Conservation (phyloP, 768 basidiomycete genomes). For the Hortiboletus campestris region DNA sequence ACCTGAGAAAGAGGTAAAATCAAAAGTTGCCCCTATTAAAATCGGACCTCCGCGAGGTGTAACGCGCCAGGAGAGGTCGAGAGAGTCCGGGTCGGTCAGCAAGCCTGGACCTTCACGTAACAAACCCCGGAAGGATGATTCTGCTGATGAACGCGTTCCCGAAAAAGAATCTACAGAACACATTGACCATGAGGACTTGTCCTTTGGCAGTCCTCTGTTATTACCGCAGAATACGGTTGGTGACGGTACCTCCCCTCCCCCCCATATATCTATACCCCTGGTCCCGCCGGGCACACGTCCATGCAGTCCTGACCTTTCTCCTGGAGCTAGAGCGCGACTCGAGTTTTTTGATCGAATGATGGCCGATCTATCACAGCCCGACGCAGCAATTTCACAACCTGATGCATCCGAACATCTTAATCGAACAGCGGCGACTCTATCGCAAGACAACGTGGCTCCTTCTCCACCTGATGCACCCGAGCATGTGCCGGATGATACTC, state of each 20-base stretch:
- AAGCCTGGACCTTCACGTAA: background rate
- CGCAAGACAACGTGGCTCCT: background rate
- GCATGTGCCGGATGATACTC: background rate
- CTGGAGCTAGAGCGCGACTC: slow-evolving; percentile 26
- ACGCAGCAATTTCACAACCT: background rate
- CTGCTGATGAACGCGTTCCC: background rate
- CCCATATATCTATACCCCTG: slow-evolving; percentile 8
- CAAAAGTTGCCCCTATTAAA: slow-evolving; percentile 4
- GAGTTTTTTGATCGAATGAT: slow-evolving; percentile 31
- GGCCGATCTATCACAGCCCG: background rate
- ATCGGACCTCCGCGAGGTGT: slow-evolving; percentile 28
- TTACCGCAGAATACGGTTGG: background rate
- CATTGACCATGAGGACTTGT: background rate
- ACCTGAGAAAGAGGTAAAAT: slow-evolving; percentile 6
- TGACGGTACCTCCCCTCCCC: background rate
- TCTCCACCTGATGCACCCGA: background rate
- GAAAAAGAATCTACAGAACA: background rate
- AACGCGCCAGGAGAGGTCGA: slow-evolving; percentile 8
- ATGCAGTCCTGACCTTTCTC: slow-evolving; percentile 23
- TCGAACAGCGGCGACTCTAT: too few relatives aligned
- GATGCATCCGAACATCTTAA: background rate
- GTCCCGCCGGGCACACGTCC: background rate
- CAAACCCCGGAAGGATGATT: background rate
- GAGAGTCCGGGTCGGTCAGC: background rate
- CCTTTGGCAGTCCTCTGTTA: background rate